Conservation (phyloP, 352 stramenopile species). For the Aphanomyces euteiches region DNA sequence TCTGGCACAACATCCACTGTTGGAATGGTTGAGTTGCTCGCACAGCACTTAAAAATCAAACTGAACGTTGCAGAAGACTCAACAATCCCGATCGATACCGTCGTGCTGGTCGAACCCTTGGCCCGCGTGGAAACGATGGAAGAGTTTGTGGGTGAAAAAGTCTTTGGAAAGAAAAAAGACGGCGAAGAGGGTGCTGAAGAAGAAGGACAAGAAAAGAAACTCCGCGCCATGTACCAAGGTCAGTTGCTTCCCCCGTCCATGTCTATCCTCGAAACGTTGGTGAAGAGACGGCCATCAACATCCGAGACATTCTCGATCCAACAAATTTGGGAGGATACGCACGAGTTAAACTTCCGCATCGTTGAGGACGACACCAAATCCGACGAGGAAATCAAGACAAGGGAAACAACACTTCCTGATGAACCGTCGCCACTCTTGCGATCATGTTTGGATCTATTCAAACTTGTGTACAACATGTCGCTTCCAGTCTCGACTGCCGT, state of each 20-base stretch:
- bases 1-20: conserved; percentile 31
- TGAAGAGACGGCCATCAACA: conserved; percentile 13
- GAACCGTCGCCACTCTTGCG: not conserved
- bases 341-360: conserved; percentile 3
- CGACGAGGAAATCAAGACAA: not conserved
- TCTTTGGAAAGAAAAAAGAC: conserved; percentile 44
- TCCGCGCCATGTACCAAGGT: conserved; percentile 47
- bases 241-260: conserved; percentile 39
- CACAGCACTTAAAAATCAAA: conserved; percentile 68
- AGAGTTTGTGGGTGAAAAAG: conserved; percentile 64
- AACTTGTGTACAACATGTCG: not conserved
- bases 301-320: not conserved
- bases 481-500: not conserved
- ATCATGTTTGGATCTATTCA: not conserved
- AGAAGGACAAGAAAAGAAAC: conserved; percentile 38
- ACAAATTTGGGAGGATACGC: not conserved
- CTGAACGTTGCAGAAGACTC: conserved; percentile 47
- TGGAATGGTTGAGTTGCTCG: conserved; percentile 54
- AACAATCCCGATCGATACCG: conserved; percentile 43
- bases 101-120: conserved; percentile 72
- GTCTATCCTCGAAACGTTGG: conserved; percentile 64
- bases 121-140: conserved; percentile 75
- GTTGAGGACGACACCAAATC: not conserved
- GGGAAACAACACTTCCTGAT: not conserved
- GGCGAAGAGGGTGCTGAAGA: conserved; percentile 33